These are phyloP conservation scores for Podila minutissima DNA, from an alignment of 192 early-diverging fungal genomes.

Conservation along the genomic window DNA sequence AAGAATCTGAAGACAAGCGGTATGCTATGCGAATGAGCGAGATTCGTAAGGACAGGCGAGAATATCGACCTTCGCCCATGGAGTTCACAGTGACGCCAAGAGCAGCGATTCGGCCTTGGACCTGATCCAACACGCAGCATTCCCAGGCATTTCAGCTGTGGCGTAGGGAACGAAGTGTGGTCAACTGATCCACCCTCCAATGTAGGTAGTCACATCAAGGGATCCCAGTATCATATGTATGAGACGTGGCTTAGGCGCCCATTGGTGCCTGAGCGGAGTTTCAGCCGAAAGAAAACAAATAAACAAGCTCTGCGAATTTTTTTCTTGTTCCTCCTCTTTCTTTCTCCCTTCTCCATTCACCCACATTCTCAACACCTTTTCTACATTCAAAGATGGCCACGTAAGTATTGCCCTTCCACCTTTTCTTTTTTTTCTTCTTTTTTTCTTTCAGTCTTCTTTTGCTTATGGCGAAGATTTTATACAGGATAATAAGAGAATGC, in stretches of 20 bases:
- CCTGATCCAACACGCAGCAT: no score
- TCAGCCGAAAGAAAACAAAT: not conserved
- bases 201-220: no score
- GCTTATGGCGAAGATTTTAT: not conserved
- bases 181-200: no score
- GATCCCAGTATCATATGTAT: no score
- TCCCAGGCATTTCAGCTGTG: no score
- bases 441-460: not conserved
- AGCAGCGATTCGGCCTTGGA: no score
- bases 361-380: not conserved
- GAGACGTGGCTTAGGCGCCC: not conserved
- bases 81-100: no score
- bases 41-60: no score
- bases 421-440: not conserved
- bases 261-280: not conserved
- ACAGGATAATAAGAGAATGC: not conserved
- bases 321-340: not conserved
- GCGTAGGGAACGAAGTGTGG: no score
- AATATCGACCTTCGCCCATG: no score
- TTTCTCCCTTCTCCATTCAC: not conserved
- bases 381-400: not conserved
- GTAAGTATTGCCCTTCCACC: not conserved
- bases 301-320: constrained; percentile 1
- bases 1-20: no score
- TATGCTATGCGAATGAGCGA: no score